Percentiles rank a stretch among this genome's conserved stretches.
These are phyloP conservation scores for Neurospora crassa DNA, from an alignment of 2,329 filamentous ascomycete species.

Conservation along the genomic window DNA sequence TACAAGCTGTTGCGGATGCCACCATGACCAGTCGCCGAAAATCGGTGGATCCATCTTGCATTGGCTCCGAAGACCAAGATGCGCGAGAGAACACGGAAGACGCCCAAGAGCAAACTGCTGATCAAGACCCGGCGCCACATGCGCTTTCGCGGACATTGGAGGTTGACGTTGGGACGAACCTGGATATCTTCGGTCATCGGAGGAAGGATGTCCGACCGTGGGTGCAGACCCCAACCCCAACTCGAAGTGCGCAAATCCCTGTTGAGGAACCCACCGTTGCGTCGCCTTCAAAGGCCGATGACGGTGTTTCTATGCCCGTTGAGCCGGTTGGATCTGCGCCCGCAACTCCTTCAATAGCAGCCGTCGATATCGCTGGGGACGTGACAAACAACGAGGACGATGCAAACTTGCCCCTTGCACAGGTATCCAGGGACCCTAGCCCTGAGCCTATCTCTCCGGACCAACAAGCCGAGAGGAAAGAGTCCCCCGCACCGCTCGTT, in stretches of 20 bases:
- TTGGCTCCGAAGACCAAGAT: background rate
- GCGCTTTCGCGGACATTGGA: conserved; percentile 12
- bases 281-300: background rate
- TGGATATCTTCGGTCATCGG: conserved; percentile 24
- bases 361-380: background rate
- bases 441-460: background rate
- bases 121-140: background rate
- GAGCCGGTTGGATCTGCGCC: background rate
- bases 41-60: conserved; percentile 15
- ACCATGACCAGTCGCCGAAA: conserved; percentile 12
- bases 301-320: background rate
- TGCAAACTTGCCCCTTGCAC: conserved; percentile 4
- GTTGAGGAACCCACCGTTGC: background rate
- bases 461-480: background rate
- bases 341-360: background rate
- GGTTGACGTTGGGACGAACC: conserved; percentile 24
- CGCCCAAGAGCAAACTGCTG: background rate
- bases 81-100: background rate
- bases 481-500: background rate
- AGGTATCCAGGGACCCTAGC: conserved; percentile 10
- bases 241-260: background rate
- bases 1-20: background rate
- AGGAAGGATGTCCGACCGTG: background rate
- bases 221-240: background rate
- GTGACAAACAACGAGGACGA: conserved; percentile 2